Base-by-base conservation (phyloP, 345 rosid species). In the Psidium guajava region DNA sequence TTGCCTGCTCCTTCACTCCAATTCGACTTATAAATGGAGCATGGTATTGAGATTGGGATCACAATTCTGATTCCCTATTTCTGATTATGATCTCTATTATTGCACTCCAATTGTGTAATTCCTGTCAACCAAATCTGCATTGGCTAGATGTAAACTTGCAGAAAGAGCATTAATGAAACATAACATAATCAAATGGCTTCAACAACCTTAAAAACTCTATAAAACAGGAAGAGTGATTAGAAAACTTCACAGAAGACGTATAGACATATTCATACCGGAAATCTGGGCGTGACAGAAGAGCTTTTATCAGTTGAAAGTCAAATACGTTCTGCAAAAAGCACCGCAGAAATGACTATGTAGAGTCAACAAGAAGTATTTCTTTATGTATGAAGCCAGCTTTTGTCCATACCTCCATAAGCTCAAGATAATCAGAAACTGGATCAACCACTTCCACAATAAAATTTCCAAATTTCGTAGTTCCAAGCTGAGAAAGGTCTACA, bases 401-500 rank as follows among this genome's bases (percentile, higher is more conserved):
- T 84, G 75, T 80, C 89, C 93, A 85, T 83, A 95, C 98, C 96
- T 96, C 96, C 98, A 97, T 92, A 85, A 97, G 90, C 90, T 94
- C 98, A 93, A 95, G 89, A 87, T 94, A 96, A 88, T 95, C 98
- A 13, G 96, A 93, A 88, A 97, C 96, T 7, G 99, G 95, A 89
- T 95, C 96, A 84, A 97, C 89, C 82, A 97, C 98, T 93, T 97
- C 98, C 59, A 95, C 95, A 81, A 85, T 88, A 88, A 95, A 95
- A 89, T 86, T 92, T 74, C 95, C 98, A 83, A 88, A 91, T 85
- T 93, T 93, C 42, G 95, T 90, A 50, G 92, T 91, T 87, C 98
- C 95, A 83, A 92, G 90, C 84, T 69, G 85, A 89, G 98, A 94
- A 87, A 96, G 98, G 87, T 95, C 95, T 73, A 89, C 87, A 86